Conservation (phyloP, 2,329 filamentous ascomycete genomes). For the Fusarium sterilihyphosum region DNA sequence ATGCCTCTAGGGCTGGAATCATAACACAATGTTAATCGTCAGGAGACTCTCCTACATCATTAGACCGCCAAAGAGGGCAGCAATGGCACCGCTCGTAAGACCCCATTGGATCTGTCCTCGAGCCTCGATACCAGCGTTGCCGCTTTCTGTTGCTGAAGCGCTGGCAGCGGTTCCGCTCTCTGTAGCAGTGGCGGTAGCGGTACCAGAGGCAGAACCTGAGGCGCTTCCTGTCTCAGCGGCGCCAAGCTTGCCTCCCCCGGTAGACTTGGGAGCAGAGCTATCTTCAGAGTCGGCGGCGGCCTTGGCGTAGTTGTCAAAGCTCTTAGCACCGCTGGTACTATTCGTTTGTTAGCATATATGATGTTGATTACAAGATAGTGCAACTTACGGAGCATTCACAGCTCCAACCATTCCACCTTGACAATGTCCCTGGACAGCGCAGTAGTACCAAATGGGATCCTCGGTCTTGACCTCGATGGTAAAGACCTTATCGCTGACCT, state of each 20-base stretch:
- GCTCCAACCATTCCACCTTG: conserved; percentile 69
- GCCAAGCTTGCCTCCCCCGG: conserved; percentile 30
- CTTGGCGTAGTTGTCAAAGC: conserved; percentile 18
- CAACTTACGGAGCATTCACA: conserved; percentile 41
- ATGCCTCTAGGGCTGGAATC: conserved; percentile 18
- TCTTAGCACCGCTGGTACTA: conserved; percentile 32
- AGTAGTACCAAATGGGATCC: conserved; percentile 73
- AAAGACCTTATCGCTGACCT: conserved; percentile 33
- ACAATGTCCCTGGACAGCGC: conserved; percentile 68
- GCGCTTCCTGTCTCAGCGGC: conserved; percentile 24
- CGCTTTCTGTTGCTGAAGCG: conserved; percentile 10
- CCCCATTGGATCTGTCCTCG: conserved; percentile 41
- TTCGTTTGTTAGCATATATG: not conserved
- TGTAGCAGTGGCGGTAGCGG: conserved; percentile 24
- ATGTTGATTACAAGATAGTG: not conserved
- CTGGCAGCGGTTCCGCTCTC: conserved; percentile 6
- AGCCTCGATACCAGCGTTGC: conserved; percentile 31
- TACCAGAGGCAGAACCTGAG: conserved; percentile 13
- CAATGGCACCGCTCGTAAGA: conserved; percentile 36
- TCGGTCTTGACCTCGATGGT: conserved; percentile 47
- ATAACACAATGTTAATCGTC: conserved; percentile 9
- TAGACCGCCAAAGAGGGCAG: conserved; percentile 36
- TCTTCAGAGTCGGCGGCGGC: conserved; percentile 22
- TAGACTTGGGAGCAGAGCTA: conserved; percentile 34
- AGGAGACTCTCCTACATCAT: conserved; percentile 28